These are phyloP conservation scores for Lipomyces starkeyi DNA, from an alignment of 805 yeast genomes.

Conservation along the genomic window DNA sequence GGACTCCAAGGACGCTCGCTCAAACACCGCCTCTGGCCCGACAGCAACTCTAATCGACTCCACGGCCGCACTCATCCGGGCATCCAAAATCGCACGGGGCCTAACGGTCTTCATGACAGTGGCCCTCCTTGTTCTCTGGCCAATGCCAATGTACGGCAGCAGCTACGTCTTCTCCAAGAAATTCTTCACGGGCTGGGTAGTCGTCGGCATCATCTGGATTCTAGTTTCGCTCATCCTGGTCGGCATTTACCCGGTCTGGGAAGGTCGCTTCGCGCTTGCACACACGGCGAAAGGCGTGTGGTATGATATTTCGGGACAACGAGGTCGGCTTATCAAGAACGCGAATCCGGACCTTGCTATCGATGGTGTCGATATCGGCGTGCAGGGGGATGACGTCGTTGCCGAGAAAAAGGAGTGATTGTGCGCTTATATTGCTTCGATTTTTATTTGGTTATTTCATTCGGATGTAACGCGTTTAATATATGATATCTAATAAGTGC, in stretches of 20 bases:
- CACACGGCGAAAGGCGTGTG: constrained; percentile 34
- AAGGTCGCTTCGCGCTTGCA: constrained; percentile 54
- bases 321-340: not conserved
- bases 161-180: constrained; percentile 69
- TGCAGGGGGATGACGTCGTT: not conserved
- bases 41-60: constrained; percentile 9
- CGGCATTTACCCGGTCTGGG: constrained; percentile 52
- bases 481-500: not conserved
- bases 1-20: not conserved
- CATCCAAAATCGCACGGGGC: constrained; percentile 36
- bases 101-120: constrained; percentile 50
- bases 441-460: not conserved
- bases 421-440: not conserved
- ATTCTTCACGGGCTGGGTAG: constrained; percentile 85
- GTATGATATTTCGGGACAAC: constrained; percentile 32
- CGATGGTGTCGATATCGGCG: not conserved
- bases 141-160: constrained; percentile 86
- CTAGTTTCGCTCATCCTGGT: constrained; percentile 36
- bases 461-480: not conserved
- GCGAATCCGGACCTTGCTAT: not conserved
- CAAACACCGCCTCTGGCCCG: not conserved
- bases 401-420: not conserved
- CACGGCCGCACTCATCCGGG: constrained; percentile 10
- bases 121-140: constrained; percentile 73
- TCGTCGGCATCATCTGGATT: constrained; percentile 73